Base-by-base conservation (phyloP, 768 basidiomycete genomes). In the Tricholoma hemisulphureum region DNA sequence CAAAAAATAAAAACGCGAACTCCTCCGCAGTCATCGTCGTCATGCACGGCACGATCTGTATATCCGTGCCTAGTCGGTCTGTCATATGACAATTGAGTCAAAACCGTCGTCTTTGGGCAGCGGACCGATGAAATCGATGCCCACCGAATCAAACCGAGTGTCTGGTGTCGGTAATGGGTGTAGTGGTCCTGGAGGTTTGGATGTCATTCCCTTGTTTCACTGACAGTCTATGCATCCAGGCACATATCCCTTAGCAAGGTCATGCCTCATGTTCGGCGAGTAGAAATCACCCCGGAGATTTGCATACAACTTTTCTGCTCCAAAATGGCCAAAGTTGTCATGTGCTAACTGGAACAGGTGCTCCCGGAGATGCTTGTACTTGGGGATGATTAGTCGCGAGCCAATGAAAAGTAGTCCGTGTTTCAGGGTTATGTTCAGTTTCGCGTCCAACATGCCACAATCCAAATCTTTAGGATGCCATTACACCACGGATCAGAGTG, bases 61-160 rank as follows among this genome's bases (percentile, higher is more conserved):
- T 20, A 18, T 52, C 29, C 8, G 50, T n/a, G 1, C 2, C 69
- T 58, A 52, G 64, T 2, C 53, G 63, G 62, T 56, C 62, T 24
- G 45, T 70, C 45, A 39, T 66, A 26, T 61, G 0, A 65, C 20
- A 1, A 74, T 49, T 23, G 53, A 65, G 26, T 74, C 61, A 43
- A 26, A 69, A 0, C 72, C 72, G 1, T 67, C n/a, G 13, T 75
- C 72, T 3, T 55, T 41, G 0, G 73, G 75, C 4, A 37, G 35
- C 4, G 35, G 35, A 1, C 35, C 35, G 3, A 18, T 37, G 32
- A 34, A 34, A 11, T 34, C 32, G 10, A 34, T 34, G 32, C 6
- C 32, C 32, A 34, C 32, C 10, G 10, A 34, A 13, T 34, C 32
- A 11, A 34, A 34, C 3, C 32, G 10, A n/a, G 35, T 11, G 6